Conservation (phyloP, 2,329 filamentous ascomycete genomes). For the Mycosphaerella arachidis region DNA sequence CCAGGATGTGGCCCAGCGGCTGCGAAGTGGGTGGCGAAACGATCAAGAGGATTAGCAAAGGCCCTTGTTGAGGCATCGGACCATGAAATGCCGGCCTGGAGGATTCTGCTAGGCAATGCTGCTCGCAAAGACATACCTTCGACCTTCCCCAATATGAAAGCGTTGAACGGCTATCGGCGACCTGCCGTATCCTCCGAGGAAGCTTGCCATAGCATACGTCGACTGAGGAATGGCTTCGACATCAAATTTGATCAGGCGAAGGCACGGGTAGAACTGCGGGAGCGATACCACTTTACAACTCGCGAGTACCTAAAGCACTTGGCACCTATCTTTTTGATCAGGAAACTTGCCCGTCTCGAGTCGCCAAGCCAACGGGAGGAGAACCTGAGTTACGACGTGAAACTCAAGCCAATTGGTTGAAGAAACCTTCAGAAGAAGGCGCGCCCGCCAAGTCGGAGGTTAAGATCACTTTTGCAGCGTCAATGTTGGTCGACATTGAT, state of each 20-base stretch:
- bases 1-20: constrained; percentile 34
- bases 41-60: constrained; percentile 33
- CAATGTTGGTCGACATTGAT: constrained; percentile 29
- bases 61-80: constrained; percentile 24
- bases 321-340: constrained; percentile 35
- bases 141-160: constrained; percentile 26
- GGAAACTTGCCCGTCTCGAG: constrained; percentile 17
- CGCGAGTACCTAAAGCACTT: constrained; percentile 38
- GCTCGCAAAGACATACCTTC: constrained; percentile 19
- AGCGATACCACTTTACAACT: constrained; percentile 38
- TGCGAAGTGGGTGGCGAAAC: constrained; percentile 28
- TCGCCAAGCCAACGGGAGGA: constrained; percentile 15
- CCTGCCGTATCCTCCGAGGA: constrained; percentile 35
- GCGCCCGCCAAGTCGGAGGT: constrained; percentile 12
- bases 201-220: constrained; percentile 27
- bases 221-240: constrained; percentile 31
- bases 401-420: constrained; percentile 29
- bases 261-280: constrained; percentile 33
- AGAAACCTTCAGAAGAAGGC: constrained; percentile 23
- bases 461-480: constrained; percentile 38
- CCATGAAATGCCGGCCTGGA: constrained; percentile 25
- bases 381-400: constrained; percentile 30
- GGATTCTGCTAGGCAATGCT: constrained; percentile 21
- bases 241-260: constrained; percentile 32
- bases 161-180: constrained; percentile 35